Base-by-base conservation (phyloP, 108 stramenopile species). In the Skeletonema potamos region DNA sequence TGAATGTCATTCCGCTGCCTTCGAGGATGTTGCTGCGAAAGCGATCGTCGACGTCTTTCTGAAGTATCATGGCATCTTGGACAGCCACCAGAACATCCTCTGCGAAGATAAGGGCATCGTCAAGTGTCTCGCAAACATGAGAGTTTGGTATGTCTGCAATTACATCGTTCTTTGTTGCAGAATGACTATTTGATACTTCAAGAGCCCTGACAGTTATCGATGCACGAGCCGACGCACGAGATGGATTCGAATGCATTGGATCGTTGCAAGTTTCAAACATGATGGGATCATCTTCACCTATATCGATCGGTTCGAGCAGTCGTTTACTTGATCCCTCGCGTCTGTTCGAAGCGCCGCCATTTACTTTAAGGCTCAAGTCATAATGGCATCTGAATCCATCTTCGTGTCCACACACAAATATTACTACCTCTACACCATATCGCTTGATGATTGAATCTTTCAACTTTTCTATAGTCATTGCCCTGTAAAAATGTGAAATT, bases 301-400 rank as follows among this genome's bases (percentile, higher is more conserved):
- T 24, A 51, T 51, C 48, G 4, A 51, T 51, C 18, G 70, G 61
- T 12, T 70, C 44, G 6, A 76, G 68, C 12, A 74, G 28, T 33
- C 44, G 48, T 36, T 51, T 71, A 20, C 22, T 46, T 8, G 55
- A 57, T 6, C 37, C 41, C 39, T 4, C 18, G n/a, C 48, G 48
- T 22, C 22, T 51, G 9, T 55, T 18, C 20, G 62, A 18, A 18
- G 29, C 22, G 44, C 20, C 27, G 57, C 54, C 56, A 67, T 62
- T 17, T 76, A 77, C 64, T 46, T 82, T 73, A 0, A 76, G 41
- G 6, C 77, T 67, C 27, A 91, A 61, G 64, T 74, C 62, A 60
- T 74, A 91, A 12, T 73, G 79, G 34, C 80, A 84, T 10, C 78
- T 86, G 69, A 91, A 91, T 9, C 89, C 92, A 41, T 82, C 84